Conservation (phyloP, 176 grass and related monocot genomes). For the Canna indica region DNA sequence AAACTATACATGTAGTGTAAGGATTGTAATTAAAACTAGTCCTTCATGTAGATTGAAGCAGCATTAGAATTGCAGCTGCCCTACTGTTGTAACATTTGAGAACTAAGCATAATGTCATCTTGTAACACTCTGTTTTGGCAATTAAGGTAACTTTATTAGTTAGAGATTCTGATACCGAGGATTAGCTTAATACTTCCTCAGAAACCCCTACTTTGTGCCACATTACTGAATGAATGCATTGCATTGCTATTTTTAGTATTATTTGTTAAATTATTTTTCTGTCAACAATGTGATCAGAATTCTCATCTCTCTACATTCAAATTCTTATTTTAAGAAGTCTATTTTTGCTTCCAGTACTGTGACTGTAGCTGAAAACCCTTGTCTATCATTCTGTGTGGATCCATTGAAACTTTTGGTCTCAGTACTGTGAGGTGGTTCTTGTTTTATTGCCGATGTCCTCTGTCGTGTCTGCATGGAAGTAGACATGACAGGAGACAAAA, state of each 20-base stretch:
- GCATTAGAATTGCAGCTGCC: background rate
- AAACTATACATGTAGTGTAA: constrained; percentile 5
- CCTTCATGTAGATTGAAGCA: background rate
- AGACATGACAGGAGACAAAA: constrained; percentile 7
- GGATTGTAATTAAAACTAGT: too few relatives aligned
- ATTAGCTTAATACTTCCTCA: background rate
- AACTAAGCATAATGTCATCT: background rate
- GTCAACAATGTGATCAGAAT: too few relatives aligned
- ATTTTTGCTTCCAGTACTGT: too few relatives aligned
- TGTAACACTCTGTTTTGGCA: background rate
- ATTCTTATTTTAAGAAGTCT: too few relatives aligned
- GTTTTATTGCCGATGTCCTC: background rate
- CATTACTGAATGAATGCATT: too few relatives aligned
- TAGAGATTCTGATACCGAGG: background rate
- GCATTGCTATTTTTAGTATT: background rate
- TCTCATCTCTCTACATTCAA: too few relatives aligned
- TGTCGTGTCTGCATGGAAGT: constrained; percentile 8
- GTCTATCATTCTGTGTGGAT: too few relatives aligned
- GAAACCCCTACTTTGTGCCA: background rate
- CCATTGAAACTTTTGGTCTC: background rate
- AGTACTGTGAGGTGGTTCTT: background rate
- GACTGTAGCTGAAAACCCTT: too few relatives aligned
- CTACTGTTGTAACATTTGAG: background rate
- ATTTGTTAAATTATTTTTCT: background rate
- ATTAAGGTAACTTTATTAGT: background rate